Evolutionary conservation across 306 rosid genomes (phyloP), one percentile per base, ranked within the genome.

Genomic region (Urtica urens): DNA sequence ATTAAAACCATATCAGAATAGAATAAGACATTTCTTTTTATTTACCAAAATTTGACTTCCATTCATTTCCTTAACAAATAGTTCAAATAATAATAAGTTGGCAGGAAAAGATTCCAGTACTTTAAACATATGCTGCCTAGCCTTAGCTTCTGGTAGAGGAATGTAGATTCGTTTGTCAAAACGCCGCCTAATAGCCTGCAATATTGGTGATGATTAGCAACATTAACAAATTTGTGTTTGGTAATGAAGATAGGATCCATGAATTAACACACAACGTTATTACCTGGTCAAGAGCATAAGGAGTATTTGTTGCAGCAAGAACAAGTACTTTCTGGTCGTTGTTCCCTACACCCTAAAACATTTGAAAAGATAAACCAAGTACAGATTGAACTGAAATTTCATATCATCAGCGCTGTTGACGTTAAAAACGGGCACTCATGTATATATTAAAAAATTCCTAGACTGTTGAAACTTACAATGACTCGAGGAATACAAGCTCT

Each of bases 281-380:
- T 71, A 79, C 99, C 96, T 92, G 99, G 60, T 92, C 99, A 38
- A 92, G 72, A 50, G 99, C 87, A 56, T 92, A 92, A 9, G 99
- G 99, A 34, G 99, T 92, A 72, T 92, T 92, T 31, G 99, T 92
- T 29, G 99, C 99, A 27, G 99, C 99, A 58, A 92, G 99, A 73
- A 92, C 96, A 10, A 92, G 99, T 75, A 92, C 99, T 66, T 92
- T 92, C 66, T 92, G 76, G 53, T 92, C 99, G 70, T 77, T 82
- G 73, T 72, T 42, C 56, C 99, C 99, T n/a, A 92, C 92, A 63
- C 96, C 96, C 96, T 87, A 76, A 55, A n/a, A 42, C 17, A 57
- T 55, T 57, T 35, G 51, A 49, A 59, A 46, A 38, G 49, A 58
- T 43, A 59, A 37, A 16, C 40, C 46, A 55, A 65, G 31, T 41